Base-by-base conservation (phyloP, 2,329 filamentous ascomycete genomes). In the Microcyclospora tardicrescens region DNA sequence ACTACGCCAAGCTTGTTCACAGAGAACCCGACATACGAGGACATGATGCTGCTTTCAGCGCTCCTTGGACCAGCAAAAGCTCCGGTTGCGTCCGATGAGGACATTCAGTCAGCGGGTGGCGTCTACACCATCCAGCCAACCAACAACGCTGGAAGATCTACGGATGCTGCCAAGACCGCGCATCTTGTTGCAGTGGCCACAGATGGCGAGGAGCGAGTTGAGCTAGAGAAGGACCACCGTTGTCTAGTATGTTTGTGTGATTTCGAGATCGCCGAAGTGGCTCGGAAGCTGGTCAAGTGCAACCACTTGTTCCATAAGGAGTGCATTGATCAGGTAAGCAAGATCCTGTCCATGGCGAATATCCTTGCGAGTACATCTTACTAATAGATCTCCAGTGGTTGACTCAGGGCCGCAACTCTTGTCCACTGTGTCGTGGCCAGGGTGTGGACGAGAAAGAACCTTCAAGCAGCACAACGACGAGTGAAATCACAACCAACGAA, bases 1-100 rank as follows among this genome's bases (percentile, higher is more conserved):
- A 78, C 77, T 6, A 79, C 78, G 14, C 78, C 77, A 10, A 80
- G 76, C 48, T 63, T 82, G 10, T 81, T 81, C 54, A 81, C 77
- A 13, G 77, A 81, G 58, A 76, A 77, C 37, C 77, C 77, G 2
- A 80, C 77, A 1, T 81, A 82, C 51, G 77, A 82, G 58, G 77
- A 82, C 48, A 81, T 82, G 77, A 72, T 81, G 54, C 61, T 81
- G 33, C 65, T 82, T 3, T 79, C 76, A 10, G 76, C 75, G 10
- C 65, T 81, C 10, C 62, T 82, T 12, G 78, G 77, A 2, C 77
- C 78, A 35, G 77, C 72, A 3, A 81, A 81, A 52, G 77, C 77
- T 2, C 77, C 77, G 2, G 78, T 82, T 36, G 77, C 77, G 13
- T 74, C 69, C 40, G 70, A 75, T 43, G 72, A 75, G 39, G 78